A percentile compares a stretch with the other conserved stretches of the same genome.
Conservation (phyloP, 306 rosid genomes). For the Trichosanthes cucumerina region DNA sequence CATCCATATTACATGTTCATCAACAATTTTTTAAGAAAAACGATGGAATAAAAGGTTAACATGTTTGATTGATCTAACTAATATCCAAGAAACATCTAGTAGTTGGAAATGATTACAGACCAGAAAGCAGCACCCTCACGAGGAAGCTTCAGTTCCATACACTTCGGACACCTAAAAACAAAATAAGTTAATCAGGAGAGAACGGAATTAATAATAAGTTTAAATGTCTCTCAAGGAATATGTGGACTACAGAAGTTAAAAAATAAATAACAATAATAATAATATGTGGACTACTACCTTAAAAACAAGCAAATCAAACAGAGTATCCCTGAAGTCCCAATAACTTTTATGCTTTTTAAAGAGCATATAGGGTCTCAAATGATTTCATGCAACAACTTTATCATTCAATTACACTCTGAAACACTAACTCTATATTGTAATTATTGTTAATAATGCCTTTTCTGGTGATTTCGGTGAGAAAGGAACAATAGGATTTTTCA, state of each 20-base stretch:
- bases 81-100: background rate
- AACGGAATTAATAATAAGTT: background rate
- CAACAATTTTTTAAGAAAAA: background rate
- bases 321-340: background rate
- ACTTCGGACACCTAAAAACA: conserved; percentile 77
- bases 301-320: background rate
- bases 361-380: background rate
- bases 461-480: background rate
- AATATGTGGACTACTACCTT: background rate
- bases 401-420: background rate
- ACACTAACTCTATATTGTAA: background rate
- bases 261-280: too few species aligned
- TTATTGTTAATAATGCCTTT: background rate
- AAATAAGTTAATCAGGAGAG: background rate
- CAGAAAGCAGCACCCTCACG: conserved; percentile 87
- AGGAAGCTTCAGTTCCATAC: conserved; percentile 81
- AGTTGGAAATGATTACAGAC: conserved; percentile 35
- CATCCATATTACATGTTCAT: background rate
- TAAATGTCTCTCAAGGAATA: background rate
- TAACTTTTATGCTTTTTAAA: background rate
- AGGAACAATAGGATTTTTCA: background rate
- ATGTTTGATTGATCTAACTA: background rate
- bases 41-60: background rate
- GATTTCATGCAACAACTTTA: background rate
- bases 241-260: background rate